phyloP scores from a whole-genome alignment of 1,139 yeast species.

The Eremothecium cymbalariae region DNA sequence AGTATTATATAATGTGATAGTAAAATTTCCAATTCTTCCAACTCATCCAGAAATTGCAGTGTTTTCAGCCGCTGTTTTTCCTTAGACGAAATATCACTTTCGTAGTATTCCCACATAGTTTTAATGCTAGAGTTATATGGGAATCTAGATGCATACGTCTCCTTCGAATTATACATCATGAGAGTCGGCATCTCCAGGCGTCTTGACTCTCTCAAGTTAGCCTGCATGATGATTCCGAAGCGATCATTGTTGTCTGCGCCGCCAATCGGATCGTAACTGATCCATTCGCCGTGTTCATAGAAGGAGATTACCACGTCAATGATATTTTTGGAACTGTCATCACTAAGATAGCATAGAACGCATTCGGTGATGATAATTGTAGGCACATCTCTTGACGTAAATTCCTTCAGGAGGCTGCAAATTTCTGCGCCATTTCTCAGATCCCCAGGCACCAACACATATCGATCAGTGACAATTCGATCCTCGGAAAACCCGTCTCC shows the following conservation, averaged over 20 bases:
- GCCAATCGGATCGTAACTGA: slow-evolving; percentile 80
- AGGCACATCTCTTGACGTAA: slow-evolving; percentile 40
- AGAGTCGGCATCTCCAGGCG: slow-evolving; percentile 69
- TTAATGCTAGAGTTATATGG: slow-evolving; percentile 34
- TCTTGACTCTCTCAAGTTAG: slow-evolving; percentile 52
- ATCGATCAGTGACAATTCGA: slow-evolving; percentile 15
- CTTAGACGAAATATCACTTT: slow-evolving; percentile 43
- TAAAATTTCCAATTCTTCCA: slow-evolving; percentile 73
- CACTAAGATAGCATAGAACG: slow-evolving; percentile 72
- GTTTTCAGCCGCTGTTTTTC: slow-evolving; percentile 49
- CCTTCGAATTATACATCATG: slow-evolving; percentile 42
- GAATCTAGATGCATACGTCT: slow-evolving; percentile 39
- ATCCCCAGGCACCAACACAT: slow-evolving; percentile 27
- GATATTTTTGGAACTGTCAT: slow-evolving; percentile 46
- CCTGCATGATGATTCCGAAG: slow-evolving; percentile 78
- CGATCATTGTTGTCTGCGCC: slow-evolving; percentile 48
- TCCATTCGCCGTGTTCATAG: slow-evolving; percentile 35
- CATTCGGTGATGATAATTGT: slow-evolving; percentile 82
- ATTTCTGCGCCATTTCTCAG: slow-evolving; percentile 20
- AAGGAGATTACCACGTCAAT: slow-evolving; percentile 36
- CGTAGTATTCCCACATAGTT: slow-evolving; percentile 54
- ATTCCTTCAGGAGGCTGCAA: slow-evolving; percentile 11
- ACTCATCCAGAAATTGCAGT: slow-evolving; percentile 78
- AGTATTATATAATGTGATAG: slow-evolving; percentile 69
- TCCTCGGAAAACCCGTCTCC: slow-evolving; percentile 4